Conservation (phyloP, 108 stramenopile genomes). For the Pseudonitzschia multistriata region DNA sequence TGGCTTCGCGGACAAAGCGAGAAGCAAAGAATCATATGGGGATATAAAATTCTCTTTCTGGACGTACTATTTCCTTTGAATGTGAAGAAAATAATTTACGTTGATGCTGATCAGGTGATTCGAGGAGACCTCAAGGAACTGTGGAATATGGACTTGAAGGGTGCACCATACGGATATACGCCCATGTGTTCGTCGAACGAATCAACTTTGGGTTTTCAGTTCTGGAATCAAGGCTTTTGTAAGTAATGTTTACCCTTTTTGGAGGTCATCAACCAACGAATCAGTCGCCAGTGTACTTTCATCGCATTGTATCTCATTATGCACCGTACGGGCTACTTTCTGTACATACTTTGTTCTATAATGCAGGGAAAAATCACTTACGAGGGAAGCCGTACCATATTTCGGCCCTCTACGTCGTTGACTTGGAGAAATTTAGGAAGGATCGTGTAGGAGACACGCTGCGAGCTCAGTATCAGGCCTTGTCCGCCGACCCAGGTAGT, state of each 20-base stretch:
- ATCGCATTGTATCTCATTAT: neutral
- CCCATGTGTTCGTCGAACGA: conserved; percentile 94
- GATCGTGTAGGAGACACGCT: conserved; percentile 92
- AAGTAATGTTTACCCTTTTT: neutral
- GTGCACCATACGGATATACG: conserved; percentile 88
- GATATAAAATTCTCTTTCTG: conserved; percentile 99
- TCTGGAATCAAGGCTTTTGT: conserved; percentile 94
- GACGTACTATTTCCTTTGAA: conserved; percentile 98
- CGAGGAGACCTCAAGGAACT: conserved; percentile 95
- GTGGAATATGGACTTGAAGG: conserved; percentile 95
- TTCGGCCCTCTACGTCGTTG: conserved; percentile 98
- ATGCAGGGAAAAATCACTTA: conserved; percentile 81
- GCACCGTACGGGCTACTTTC: neutral
- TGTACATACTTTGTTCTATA: neutral
- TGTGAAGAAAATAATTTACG: conserved; percentile 95
- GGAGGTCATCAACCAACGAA: neutral
- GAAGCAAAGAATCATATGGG: conserved; percentile 99
- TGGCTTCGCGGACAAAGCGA: conserved; percentile 96
- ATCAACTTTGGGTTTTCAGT: conserved; percentile 93
- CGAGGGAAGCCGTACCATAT: conserved; percentile 94
- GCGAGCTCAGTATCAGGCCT: conserved; percentile 89
- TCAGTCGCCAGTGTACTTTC: neutral
- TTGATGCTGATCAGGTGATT: conserved; percentile 98
- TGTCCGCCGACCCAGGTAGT: conserved; percentile 94
- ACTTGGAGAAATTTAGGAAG: conserved; percentile 87